phyloP scores from a whole-genome alignment of 2,329 filamentous ascomycete genomes.

The Purpureocillium lavendulum region DNA sequence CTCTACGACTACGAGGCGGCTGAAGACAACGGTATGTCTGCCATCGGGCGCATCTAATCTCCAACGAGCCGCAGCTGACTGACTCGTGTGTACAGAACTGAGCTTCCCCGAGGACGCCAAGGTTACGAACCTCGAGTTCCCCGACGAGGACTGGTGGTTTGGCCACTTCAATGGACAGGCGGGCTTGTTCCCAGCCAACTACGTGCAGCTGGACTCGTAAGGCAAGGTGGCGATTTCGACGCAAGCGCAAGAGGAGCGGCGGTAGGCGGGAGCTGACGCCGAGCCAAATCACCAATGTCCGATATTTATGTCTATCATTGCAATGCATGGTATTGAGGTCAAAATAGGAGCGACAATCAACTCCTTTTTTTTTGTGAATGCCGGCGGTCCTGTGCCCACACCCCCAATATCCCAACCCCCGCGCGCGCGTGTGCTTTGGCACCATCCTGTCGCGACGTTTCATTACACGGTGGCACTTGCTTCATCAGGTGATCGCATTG shows the following conservation, averaged over 20 bases:
- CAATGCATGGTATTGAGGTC: slow-evolving; percentile 1
- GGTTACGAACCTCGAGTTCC: slow-evolving; percentile 82
- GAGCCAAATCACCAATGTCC: no score
- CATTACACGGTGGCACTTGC: not conserved
- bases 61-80: slow-evolving; percentile 11
- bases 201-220: slow-evolving; percentile 48
- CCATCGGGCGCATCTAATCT: not conserved
- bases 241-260: not conserved
- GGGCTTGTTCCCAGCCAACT: slow-evolving; percentile 77
- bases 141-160: slow-evolving; percentile 98
- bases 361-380: not conserved
- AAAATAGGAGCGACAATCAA: not conserved
- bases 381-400: not conserved
- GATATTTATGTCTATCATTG: not conserved
- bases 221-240: not conserved
- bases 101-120: slow-evolving; percentile 86
- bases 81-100: slow-evolving; percentile 46
- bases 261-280: no score
- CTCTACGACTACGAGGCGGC: slow-evolving; percentile 95
- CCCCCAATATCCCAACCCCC: not conserved
- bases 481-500: not conserved
- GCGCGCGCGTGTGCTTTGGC: not conserved
- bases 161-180: slow-evolving; percentile 72
- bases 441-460: not conserved
- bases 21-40: slow-evolving; percentile 70